Evolutionary conservation across 2,329 filamentous ascomycete genomes (phyloP).

Genomic region (Fusarium sp.): DNA sequence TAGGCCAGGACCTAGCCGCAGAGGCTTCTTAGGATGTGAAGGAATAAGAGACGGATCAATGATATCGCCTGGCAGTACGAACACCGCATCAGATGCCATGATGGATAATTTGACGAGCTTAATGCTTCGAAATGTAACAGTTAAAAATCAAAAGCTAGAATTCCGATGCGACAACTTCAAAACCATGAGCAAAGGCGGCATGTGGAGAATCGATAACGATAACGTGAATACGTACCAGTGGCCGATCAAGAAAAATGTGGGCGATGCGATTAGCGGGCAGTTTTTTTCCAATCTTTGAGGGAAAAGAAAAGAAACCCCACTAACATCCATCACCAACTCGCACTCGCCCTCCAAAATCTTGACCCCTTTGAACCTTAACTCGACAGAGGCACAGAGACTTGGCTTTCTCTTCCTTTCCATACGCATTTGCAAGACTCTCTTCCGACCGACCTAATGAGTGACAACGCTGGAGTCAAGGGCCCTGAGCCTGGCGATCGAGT

Average conservation of each 20-base stretch:
- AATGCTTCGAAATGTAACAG: not conserved
- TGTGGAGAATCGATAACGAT: slow-evolving; percentile 33
- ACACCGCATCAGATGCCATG: slow-evolving; percentile 65
- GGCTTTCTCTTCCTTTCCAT: slow-evolving; percentile 4
- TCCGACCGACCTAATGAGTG: slow-evolving; percentile 53
- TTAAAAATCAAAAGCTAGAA: not conserved
- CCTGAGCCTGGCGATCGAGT: slow-evolving; percentile 65
- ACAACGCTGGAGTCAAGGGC: slow-evolving; percentile 54
- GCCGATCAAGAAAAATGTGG: slow-evolving; percentile 30
- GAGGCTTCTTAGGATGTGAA: slow-evolving; percentile 70
- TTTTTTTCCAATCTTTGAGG: slow-evolving; percentile 36
- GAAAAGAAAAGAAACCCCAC: slow-evolving; percentile 41
- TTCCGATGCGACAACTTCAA: slow-evolving; percentile 29
- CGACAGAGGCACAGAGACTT: slow-evolving; percentile 18
- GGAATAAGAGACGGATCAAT: slow-evolving; percentile 74
- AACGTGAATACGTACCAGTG: slow-evolving; percentile 30
- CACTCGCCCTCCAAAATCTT: slow-evolving; percentile 35
- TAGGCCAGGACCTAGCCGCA: slow-evolving; percentile 85
- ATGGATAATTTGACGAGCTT: slow-evolving; percentile 14
- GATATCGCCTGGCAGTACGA: slow-evolving; percentile 84
- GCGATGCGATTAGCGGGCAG: slow-evolving; percentile 37
- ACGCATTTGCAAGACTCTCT: not conserved
- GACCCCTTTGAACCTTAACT: slow-evolving; percentile 22
- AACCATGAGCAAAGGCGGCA: slow-evolving; percentile 9
- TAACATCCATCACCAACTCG: slow-evolving; percentile 27